Conservation (phyloP, 768 basidiomycete species). For the Solioccasus polychromus region DNA sequence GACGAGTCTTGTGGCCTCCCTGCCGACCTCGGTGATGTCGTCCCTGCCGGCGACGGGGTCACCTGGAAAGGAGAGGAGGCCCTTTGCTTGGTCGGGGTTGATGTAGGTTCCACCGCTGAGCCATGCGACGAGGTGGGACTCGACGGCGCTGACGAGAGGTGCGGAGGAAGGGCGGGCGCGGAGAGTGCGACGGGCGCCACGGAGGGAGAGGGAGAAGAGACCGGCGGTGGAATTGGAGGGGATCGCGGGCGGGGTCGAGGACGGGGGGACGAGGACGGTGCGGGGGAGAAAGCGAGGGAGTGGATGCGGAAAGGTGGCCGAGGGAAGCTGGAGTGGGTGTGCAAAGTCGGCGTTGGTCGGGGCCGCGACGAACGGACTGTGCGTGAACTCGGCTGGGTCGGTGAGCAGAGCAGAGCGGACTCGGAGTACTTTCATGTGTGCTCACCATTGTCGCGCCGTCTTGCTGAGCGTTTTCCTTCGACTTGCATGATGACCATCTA, state of each 20-base stretch:
- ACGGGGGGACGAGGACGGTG: slow-evolving; percentile 48
- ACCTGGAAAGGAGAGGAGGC: slow-evolving; percentile 35
- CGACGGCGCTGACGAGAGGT: slow-evolving; percentile 64
- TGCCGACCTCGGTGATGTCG: slow-evolving; percentile 59
- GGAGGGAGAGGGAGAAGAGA: slow-evolving; percentile 71
- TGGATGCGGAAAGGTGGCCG: slow-evolving; percentile 72
- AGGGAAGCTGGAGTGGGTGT: slow-evolving; percentile 40
- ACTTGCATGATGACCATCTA: slow-evolving; percentile 69
- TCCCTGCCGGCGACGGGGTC: slow-evolving; percentile 50
- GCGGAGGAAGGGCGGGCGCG: slow-evolving; percentile 51
- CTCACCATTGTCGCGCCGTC: slow-evolving; percentile 76
- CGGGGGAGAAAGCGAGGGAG: slow-evolving; percentile 70
- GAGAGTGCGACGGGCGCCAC: slow-evolving; percentile 68
- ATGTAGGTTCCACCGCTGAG: slow-evolving; percentile 57
- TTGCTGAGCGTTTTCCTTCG: slow-evolving; percentile 75
- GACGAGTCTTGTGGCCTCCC: slow-evolving; percentile 64
- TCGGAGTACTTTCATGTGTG: slow-evolving; percentile 2
- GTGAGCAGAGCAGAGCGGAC: slow-evolving; percentile 1
- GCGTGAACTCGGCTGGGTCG: slow-evolving; percentile 59
- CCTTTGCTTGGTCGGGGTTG: slow-evolving; percentile 42
- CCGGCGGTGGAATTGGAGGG: slow-evolving; percentile 65
- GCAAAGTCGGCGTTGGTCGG: slow-evolving; percentile 58
- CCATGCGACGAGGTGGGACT: slow-evolving; percentile 63
- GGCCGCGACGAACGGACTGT: slow-evolving; percentile 68
- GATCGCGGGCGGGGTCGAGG: slow-evolving; percentile 39